Evolutionary conservation across 176 grass and related monocot species (phyloP).

Genomic region (Miscanthus lutarioriparius): DNA sequence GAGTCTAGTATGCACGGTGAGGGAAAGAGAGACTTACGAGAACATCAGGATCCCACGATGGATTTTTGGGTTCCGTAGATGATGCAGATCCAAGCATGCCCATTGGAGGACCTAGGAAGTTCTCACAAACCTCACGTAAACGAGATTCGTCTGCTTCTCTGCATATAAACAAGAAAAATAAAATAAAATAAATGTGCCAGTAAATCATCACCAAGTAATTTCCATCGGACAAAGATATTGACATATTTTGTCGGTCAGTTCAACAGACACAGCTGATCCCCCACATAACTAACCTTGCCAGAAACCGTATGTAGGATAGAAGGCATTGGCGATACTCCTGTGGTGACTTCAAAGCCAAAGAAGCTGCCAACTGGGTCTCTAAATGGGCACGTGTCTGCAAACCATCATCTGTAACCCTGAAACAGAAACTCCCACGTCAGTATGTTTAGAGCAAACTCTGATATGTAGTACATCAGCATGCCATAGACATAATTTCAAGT

Average conservation of each 20-base stretch:
- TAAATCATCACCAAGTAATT: background rate
- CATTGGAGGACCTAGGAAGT: conserved; percentile 79
- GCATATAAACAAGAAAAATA: conserved; percentile 25
- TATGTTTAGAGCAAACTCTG: conserved; percentile 9
- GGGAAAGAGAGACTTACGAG: conserved; percentile 62
- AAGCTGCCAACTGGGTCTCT: conserved; percentile 83
- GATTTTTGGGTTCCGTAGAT: conserved; percentile 45
- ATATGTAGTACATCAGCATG: no score
- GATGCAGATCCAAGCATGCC: conserved; percentile 47
- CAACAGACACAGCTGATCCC: conserved; percentile 1
- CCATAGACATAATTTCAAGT: conserved; percentile 6
- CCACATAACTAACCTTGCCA: conserved; percentile 65
- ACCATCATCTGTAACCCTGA: conserved; percentile 73
- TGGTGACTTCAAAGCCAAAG: conserved; percentile 79
- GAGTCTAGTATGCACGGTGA: background rate
- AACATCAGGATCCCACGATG: conserved; percentile 69
- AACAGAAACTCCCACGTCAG: background rate
- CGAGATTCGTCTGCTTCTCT: conserved; percentile 89
- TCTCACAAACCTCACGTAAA: conserved; percentile 80
- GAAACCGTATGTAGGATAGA: conserved; percentile 81
- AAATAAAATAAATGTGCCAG: conserved; percentile 2
- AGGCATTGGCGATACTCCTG: conserved; percentile 90
- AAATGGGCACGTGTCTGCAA: conserved; percentile 87
- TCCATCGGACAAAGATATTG: background rate
- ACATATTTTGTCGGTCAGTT: background rate